Evolutionary conservation across 345 rosid species (phyloP), one percentile per base, ranked within the genome.

Genomic region (Eucalyptus victrix): DNA sequence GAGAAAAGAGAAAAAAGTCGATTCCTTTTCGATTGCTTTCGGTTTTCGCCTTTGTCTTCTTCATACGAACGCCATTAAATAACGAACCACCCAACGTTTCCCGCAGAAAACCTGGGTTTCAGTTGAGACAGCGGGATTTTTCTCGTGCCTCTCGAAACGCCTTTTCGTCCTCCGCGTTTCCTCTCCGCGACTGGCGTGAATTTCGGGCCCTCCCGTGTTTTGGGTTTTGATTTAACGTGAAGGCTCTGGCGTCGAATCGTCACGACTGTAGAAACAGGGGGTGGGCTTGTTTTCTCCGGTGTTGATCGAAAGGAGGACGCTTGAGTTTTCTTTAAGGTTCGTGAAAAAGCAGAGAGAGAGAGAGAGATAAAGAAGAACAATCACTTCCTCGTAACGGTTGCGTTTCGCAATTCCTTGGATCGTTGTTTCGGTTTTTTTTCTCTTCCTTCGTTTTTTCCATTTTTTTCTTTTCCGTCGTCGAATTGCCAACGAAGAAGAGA

Each of bases 291-390:
- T 89, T 89, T 89, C 83, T 37, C 21, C 16, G 13, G 47, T 40
- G 47, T 76, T 76, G 83, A 76, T 76, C 83, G 42, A 91, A 89
- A 90, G 90, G 91, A 89, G 89, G 15, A 13, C 86, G 90, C 81
- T 91, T 80, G 93, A 94, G 93, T 92, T 93, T 93, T 88, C 93
- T 93, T 93, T 34, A 91, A 93, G 93, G 83, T 87, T 80, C 86
- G 83, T 89, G 53, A 86, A 76, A 80, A 37, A 87, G 49, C 54
- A 40, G 44, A 62, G 24, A 87, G 21, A 88, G 81, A 86, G 56
- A 30, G 44, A 28, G 83, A 32, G 67, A 69, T 0, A 28, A 0
- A n/a, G n/a, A 19, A 12, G n/a, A 42, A 26, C 24, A 13, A 13
- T 72, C 58, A 45, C 60, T 51, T 69, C 42, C 80, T 69, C 2